phyloP scores from a whole-genome alignment of 1,139 yeast species.

The Saccharomyces pastorianus region DNA sequence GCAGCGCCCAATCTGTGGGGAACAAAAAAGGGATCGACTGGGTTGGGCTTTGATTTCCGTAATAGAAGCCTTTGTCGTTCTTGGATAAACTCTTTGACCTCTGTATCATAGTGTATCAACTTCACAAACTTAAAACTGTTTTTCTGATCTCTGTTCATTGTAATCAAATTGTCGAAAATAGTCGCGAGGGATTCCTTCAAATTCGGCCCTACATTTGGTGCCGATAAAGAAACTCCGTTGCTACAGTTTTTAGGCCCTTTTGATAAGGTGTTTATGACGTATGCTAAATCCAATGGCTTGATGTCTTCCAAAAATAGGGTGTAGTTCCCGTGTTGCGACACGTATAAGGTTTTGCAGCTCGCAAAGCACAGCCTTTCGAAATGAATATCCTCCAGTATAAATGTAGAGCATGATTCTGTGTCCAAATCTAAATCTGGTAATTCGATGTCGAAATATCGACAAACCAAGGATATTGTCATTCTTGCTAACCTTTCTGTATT shows the following conservation, averaged over 20 bases:
- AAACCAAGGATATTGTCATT: constrained; percentile 17
- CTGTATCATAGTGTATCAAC: constrained; percentile 7
- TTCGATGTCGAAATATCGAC: constrained; percentile 15
- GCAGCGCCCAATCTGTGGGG: constrained; percentile 1
- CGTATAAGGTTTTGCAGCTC: constrained; percentile 14
- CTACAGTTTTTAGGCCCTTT: neutral
- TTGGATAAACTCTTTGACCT: constrained; percentile 9
- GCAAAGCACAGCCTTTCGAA: constrained; percentile 14
- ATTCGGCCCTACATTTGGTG: neutral
- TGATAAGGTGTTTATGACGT: constrained; percentile 2
- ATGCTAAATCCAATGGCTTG: constrained; percentile 6
- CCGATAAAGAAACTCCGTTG: neutral
- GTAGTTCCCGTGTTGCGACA: constrained; percentile 8
- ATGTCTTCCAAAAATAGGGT: constrained; percentile 11
- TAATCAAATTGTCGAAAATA: constrained; percentile 17
- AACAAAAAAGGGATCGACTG: constrained; percentile 9
- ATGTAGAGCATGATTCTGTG: constrained; percentile 4
- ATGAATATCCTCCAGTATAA: constrained; percentile 13
- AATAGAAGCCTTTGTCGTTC: constrained; percentile 1
- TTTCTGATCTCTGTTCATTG: constrained; percentile 10
- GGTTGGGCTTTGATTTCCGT: constrained; percentile 5
- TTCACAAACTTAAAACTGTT: constrained; percentile 16
- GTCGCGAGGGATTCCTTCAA: constrained; percentile 4
- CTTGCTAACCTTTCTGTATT: constrained; percentile 11
- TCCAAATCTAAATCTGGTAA: constrained; percentile 8